phyloP scores from a whole-genome alignment of 2,329 filamentous ascomycete genomes.

The Fusarium transvaalense region DNA sequence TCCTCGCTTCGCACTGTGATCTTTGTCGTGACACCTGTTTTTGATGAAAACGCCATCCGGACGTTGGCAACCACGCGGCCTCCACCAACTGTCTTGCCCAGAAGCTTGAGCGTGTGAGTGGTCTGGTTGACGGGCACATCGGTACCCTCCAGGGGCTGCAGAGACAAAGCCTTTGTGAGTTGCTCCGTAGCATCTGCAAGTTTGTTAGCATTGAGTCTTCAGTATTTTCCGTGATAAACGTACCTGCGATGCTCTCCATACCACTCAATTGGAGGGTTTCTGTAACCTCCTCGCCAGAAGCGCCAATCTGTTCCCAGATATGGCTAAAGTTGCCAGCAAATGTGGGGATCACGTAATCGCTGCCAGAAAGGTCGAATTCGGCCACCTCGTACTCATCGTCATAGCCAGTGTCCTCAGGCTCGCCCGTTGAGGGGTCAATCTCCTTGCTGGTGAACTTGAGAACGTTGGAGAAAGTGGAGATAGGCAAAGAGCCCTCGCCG shows the following conservation, averaged over 20 bases:
- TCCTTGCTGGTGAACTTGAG: constrained; percentile 99
- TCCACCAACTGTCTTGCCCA: constrained; percentile 93
- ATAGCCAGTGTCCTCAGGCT: constrained; percentile 92
- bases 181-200: constrained; percentile 88
- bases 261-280: constrained; percentile 91
- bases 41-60: constrained; percentile 93
- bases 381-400: constrained; percentile 98
- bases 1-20: constrained; percentile 93
- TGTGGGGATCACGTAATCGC: constrained; percentile 92
- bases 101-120: constrained; percentile 94
- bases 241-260: constrained; percentile 93
- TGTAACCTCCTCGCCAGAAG: constrained; percentile 87
- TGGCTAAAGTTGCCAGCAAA: constrained; percentile 97
- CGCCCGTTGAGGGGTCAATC: constrained; percentile 92
- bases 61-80: constrained; percentile 89
- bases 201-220: constrained; percentile 41
- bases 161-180: constrained; percentile 84
- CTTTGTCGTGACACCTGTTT: constrained; percentile 95
- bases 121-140: constrained; percentile 89
- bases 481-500: constrained; percentile 81
- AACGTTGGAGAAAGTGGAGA: constrained; percentile 87
- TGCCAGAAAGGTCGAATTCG: constrained; percentile 89
- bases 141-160: constrained; percentile 94
- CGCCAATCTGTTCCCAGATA: constrained; percentile 93
- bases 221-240: constrained; percentile 50